Conservation (phyloP, 202 grass and related monocot species). For the Zizania palustris region DNA sequence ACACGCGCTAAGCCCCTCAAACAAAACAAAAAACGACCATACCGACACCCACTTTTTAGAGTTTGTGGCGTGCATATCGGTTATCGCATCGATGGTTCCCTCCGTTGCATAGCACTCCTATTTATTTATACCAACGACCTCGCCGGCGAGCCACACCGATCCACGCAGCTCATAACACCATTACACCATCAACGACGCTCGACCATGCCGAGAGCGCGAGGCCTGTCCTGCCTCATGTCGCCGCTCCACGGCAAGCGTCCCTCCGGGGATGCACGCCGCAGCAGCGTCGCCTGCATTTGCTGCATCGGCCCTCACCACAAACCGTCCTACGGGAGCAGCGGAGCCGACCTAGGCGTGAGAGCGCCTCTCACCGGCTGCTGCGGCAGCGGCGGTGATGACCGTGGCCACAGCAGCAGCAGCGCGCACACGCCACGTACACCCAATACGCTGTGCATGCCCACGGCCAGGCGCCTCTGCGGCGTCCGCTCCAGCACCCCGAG, state of each 20-base stretch:
- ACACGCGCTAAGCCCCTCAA: slow-evolving; percentile 30
- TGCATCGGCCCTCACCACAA: slow-evolving; percentile 68
- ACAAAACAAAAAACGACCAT: slow-evolving; percentile 16
- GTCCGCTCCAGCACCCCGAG: slow-evolving; percentile 50
- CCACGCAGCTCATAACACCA: neutral
- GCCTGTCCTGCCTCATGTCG: slow-evolving; percentile 56
- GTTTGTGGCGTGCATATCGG: slow-evolving; percentile 50
- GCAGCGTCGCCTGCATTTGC: slow-evolving; percentile 74
- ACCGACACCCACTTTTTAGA: slow-evolving; percentile 30
- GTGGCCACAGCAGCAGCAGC: neutral
- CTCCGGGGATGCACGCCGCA: slow-evolving; percentile 20
- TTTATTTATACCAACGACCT: slow-evolving; percentile 49
- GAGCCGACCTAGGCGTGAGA: slow-evolving; percentile 15
- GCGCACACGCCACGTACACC: slow-evolving; percentile 46
- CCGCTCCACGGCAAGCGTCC: slow-evolving; percentile 29
- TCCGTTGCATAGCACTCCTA: slow-evolving; percentile 21
- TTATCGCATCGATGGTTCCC: neutral
- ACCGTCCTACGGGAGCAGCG: neutral
- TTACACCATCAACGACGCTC: neutral
- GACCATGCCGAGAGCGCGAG: slow-evolving; percentile 45
- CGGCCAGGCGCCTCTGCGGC: slow-evolving; percentile 50
- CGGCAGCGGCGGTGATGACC: slow-evolving; percentile 9
- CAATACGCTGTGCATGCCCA: slow-evolving; percentile 53
- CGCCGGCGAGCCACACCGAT: slow-evolving; percentile 25
- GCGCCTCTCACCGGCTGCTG: slow-evolving; percentile 53